phyloP scores from a whole-genome alignment of 2,329 filamentous ascomycete genomes.

The Setomelanomma holmii region DNA sequence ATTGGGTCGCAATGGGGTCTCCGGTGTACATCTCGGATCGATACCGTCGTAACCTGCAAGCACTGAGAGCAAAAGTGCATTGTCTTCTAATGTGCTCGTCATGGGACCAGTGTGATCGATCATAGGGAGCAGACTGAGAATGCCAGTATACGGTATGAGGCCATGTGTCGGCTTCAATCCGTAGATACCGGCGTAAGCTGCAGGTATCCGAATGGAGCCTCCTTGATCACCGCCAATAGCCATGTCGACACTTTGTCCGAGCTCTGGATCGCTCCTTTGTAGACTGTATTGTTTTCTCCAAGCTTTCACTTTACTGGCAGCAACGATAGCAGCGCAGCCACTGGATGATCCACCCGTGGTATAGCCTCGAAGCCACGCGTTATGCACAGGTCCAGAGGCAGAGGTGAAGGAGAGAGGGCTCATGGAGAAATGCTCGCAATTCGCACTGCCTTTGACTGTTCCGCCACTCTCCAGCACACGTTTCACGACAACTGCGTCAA shows the following conservation, averaged over 20 bases:
- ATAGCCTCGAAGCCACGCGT: conserved; percentile 44
- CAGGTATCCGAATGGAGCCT: conserved; percentile 44
- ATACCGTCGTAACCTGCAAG: conserved; percentile 57
- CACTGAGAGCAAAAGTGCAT: conserved; percentile 48
- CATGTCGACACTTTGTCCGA: conserved; percentile 46
- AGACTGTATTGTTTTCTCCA: conserved; percentile 29
- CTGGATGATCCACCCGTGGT: conserved; percentile 47
- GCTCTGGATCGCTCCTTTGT: conserved; percentile 13
- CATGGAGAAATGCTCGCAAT: conserved; percentile 58
- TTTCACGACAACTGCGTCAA: conserved; percentile 56
- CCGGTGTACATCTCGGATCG: conserved; percentile 53
- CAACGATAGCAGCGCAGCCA: conserved; percentile 44
- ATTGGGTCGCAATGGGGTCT: conserved; percentile 45
- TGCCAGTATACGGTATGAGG: conserved; percentile 56
- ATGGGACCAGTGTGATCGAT: conserved; percentile 58
- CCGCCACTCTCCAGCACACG: conserved; percentile 54
- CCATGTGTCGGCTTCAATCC: conserved; percentile 56
- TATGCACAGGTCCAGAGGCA: conserved; percentile 56
- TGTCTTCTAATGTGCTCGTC: conserved; percentile 50
- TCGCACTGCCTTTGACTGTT: conserved; percentile 53
- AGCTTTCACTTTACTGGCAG: conserved; percentile 33
- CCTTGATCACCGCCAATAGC: conserved; percentile 48
- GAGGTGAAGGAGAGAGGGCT: conserved; percentile 53
- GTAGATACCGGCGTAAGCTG: conserved; percentile 38
- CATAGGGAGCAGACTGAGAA: conserved; percentile 49